A percentile compares a stretch with the other conserved stretches of the same genome.
phyloP scores from a whole-genome alignment of 139 green algal species.

The Trebouxia sp. region DNA sequence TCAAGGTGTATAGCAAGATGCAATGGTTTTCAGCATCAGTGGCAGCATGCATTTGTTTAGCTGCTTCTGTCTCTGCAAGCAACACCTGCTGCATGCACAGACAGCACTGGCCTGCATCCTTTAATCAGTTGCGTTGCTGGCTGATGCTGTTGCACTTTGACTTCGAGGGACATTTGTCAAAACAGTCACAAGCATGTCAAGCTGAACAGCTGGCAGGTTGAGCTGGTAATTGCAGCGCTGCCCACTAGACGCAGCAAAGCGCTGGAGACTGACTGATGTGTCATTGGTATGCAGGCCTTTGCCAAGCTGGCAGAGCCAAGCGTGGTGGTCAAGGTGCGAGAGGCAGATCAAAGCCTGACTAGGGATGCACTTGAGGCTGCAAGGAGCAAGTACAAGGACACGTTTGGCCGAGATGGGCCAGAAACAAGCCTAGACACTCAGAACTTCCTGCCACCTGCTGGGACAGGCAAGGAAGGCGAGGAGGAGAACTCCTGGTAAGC shows the following conservation, averaged over 20 bases:
- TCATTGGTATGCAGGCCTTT: slow-evolving; percentile 59
- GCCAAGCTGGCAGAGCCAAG: slow-evolving; percentile 74
- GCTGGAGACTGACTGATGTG: too few species aligned
- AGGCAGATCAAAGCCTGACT: slow-evolving; percentile 72
- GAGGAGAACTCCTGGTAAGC: slow-evolving; percentile 61
- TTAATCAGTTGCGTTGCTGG: too few species aligned
- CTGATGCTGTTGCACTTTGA: too few species aligned
- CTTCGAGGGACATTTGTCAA: too few species aligned
- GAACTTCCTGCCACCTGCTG: slow-evolving; percentile 70
- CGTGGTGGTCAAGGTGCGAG: slow-evolving; percentile 66
- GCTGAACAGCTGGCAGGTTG: background rate
- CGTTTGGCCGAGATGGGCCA: slow-evolving; percentile 55
- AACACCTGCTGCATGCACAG: too few species aligned
- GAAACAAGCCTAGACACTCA: slow-evolving; percentile 66
- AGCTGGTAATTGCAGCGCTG: too few species aligned
- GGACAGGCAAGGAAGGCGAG: slow-evolving; percentile 51
- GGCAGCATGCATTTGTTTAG: too few species aligned
- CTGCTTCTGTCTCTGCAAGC: too few species aligned
- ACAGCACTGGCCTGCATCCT: too few species aligned
- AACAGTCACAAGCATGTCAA: too few species aligned
- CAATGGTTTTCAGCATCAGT: too few species aligned
- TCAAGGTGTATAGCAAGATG: too few species aligned
- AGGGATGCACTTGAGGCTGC: slow-evolving; percentile 41
- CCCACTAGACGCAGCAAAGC: background rate
- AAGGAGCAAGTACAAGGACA: slow-evolving; percentile 42